These are phyloP conservation scores for Lactuca saligna DNA, from an alignment of 129 eudicot species.

Conservation along the genomic window DNA sequence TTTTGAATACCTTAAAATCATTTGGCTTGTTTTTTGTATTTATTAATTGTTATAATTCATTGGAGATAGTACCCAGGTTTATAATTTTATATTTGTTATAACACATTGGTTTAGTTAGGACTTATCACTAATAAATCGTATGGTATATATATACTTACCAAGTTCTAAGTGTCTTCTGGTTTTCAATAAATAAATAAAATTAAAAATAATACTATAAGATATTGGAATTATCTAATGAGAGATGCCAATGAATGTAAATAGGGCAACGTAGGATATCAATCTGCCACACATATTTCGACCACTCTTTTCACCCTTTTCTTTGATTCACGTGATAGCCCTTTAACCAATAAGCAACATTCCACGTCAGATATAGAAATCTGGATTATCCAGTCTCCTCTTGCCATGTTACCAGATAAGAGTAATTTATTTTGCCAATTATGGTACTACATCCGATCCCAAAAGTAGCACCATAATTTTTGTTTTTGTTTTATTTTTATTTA, in stretches of 20 bases:
- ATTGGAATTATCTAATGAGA: conserved; percentile 30
- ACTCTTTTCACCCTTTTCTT: conserved; percentile 37
- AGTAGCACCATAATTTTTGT: not conserved
- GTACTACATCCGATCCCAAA: not conserved
- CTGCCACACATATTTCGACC: conserved; percentile 53
- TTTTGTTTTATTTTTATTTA: not conserved
- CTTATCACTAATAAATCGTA: no score
- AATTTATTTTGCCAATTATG: conserved; percentile 25
- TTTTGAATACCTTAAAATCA: no score
- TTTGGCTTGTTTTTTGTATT: no score
- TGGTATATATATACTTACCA: no score
- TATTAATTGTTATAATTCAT: no score
- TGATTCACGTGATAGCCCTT: conserved; percentile 52
- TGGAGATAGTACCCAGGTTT: no score
- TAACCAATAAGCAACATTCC: conserved; percentile 56
- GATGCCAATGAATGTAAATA: conserved; percentile 54
- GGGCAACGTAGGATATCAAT: conserved; percentile 50
- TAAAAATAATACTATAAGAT: not conserved
- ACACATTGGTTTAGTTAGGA: no score
- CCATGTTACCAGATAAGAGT: conserved; percentile 74
- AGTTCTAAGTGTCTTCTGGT: not conserved
- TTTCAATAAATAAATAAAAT: not conserved
- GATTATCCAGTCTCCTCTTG: conserved; percentile 36
- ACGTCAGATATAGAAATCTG: conserved; percentile 59
- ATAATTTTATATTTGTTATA: no score